phyloP scores from a whole-genome alignment of 805 yeast genomes.

The Peterozyma xylosa region DNA sequence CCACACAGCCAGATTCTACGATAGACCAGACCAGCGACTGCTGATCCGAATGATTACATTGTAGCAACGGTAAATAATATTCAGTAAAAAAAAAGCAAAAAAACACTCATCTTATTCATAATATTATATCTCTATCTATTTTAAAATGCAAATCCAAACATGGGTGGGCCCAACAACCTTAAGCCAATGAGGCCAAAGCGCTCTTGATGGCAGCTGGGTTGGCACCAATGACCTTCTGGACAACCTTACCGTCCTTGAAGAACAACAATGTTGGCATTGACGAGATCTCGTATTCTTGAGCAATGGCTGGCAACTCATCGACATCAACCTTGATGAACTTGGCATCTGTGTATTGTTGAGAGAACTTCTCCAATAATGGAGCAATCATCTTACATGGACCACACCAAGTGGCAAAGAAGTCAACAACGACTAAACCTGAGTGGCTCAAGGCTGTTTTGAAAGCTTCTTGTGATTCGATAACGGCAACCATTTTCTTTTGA shows the following conservation, averaged over 20 bases:
- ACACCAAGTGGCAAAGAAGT: conserved; percentile 97
- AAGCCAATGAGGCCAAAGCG: conserved; percentile 29
- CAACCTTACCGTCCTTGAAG: conserved; percentile 76
- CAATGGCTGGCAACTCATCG: conserved; percentile 72
- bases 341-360: conserved; percentile 57
- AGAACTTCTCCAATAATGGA: conserved; percentile 82
- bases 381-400: conserved; percentile 98
- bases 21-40: too few relatives aligned
- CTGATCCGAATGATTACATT: too few relatives aligned
- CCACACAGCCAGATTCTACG: too few relatives aligned
- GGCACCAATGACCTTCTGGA: conserved; percentile 82
- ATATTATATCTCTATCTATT: too few relatives aligned
- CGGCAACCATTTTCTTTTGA: conserved; percentile 40
- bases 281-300: conserved; percentile 52
- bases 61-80: too few relatives aligned
- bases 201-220: conserved; percentile 79
- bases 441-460: conserved; percentile 58
- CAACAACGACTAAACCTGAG: conserved; percentile 80
- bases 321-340: conserved; percentile 88
- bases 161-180: conserved; percentile 1
- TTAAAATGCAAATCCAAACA: too few relatives aligned
- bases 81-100: too few relatives aligned
- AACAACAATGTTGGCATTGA: conserved; percentile 61
- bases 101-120: too few relatives aligned
- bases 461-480: conserved; percentile 38